A percentile compares a stretch with the other conserved stretches of the same genome.
Evolutionary conservation across 2,329 filamentous ascomycete genomes (phyloP).

Genomic region (Colletotrichum sidae): DNA sequence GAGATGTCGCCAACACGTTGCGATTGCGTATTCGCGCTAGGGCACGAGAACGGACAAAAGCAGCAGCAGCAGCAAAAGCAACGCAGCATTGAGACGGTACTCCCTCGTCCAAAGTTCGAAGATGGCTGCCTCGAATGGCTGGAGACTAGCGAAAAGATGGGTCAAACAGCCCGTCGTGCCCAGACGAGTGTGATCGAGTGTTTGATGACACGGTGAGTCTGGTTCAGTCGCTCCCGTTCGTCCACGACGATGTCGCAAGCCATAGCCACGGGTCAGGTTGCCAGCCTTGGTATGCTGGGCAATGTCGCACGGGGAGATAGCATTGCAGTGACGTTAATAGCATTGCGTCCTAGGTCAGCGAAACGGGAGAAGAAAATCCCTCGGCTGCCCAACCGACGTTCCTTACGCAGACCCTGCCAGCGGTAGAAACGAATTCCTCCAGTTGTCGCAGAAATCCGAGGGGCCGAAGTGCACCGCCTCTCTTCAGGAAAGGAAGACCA

Average conservation of each 20-base stretch:
- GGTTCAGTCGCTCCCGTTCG: slow-evolving; percentile 2
- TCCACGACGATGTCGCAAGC: slow-evolving; percentile 8
- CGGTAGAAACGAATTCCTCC: not conserved
- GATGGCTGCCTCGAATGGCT: slow-evolving; percentile 30
- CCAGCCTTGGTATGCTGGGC: slow-evolving; percentile 6
- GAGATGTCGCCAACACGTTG: slow-evolving; percentile 25
- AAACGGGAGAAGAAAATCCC: slow-evolving; percentile 14
- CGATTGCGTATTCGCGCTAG: slow-evolving; percentile 18
- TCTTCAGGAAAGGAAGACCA: slow-evolving; percentile 12
- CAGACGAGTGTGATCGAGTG: slow-evolving; percentile 6
- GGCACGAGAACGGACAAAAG: slow-evolving; percentile 17
- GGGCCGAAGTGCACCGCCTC: slow-evolving; percentile 21
- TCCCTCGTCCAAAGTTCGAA: slow-evolving; percentile 29
- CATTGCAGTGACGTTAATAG: slow-evolving; percentile 11
- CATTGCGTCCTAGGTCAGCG: slow-evolving; percentile 10
- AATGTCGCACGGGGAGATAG: slow-evolving; percentile 15
- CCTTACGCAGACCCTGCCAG: not conserved
- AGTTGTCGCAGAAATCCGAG: slow-evolving; percentile 17
- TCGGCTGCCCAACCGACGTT: not conserved
- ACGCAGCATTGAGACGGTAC: slow-evolving; percentile 19
- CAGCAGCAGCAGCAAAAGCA: no score
- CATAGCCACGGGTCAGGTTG: slow-evolving; percentile 12
- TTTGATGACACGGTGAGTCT: slow-evolving; percentile 25
- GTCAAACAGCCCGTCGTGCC: slow-evolving; percentile 22
- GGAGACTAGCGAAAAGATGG: slow-evolving; percentile 7